phyloP scores from a whole-genome alignment of 768 basidiomycete species.

The Boletales sp. region DNA sequence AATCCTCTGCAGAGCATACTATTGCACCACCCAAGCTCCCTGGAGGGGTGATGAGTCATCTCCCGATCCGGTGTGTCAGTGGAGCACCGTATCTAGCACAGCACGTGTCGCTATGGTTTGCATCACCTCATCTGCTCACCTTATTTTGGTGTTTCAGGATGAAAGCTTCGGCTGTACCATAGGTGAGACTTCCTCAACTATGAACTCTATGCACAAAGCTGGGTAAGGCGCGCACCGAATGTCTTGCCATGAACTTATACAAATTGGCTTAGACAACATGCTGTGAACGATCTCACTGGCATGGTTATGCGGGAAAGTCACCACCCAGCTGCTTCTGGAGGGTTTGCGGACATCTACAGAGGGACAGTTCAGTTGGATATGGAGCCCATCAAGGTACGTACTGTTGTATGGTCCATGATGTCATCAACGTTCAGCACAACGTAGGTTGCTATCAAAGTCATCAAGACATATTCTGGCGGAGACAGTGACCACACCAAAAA shows the following conservation, averaged over 20 bases:
- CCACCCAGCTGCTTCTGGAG: not conserved
- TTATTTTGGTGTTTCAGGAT: too few relatives aligned
- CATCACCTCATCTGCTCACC: too few relatives aligned
- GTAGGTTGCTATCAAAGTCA: not conserved
- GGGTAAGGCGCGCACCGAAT: not conserved
- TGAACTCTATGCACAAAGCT: too few relatives aligned
- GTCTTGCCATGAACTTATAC: not conserved
- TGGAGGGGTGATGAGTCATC: too few relatives aligned
- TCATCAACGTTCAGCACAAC: too few relatives aligned
- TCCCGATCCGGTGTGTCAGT: too few relatives aligned
- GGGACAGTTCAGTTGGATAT: not conserved
- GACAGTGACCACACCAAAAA: constrained; percentile 5
- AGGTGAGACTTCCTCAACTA: too few relatives aligned
- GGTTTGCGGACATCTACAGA: constrained; percentile 1
- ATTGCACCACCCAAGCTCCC: too few relatives aligned
- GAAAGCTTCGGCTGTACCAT: too few relatives aligned
- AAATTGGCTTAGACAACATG: not conserved
- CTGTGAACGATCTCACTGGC: not conserved
- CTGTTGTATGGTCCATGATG: not conserved
- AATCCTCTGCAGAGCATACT: too few relatives aligned
- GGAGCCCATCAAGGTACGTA: not conserved
- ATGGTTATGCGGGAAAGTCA: not conserved
- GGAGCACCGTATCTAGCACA: too few relatives aligned
- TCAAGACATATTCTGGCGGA: not conserved
- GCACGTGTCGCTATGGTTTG: too few relatives aligned